Base-by-base conservation (phyloP, 1,139 yeast species). In the Lodderomyces pseudojiufengensis region DNA sequence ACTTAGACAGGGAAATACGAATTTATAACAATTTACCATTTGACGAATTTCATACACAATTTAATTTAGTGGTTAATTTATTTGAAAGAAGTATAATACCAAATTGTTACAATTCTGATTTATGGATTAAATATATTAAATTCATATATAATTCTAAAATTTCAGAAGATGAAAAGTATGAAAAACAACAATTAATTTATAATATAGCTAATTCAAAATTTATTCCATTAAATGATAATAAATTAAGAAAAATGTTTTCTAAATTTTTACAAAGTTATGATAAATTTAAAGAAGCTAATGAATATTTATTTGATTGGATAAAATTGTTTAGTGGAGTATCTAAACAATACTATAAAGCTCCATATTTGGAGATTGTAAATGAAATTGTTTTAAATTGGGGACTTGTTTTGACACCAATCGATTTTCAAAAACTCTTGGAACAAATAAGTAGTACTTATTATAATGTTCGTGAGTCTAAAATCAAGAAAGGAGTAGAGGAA, bases 51-150 rank as follows among this genome's bases (percentile, higher is more conserved):
- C 16, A 30, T 3, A 9, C 21, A 2, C 37, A 45, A 35, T 42
- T 31, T 32, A 22, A 37, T 9, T 34, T 39, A 2, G 45, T 58
- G 3, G 51, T 67, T 5, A 59, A 46, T n/a, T 47, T 78, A 2
- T 82, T 77, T 53, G 84, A 81, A 52, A 61, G 90, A 43, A 66
- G 79, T 10, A 55, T 83, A 12, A 58, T 81, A 1, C 84, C 88
- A 0, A 68, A 78, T 37, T 77, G 82, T 38, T 57, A 59, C 21
- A 60, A 65, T 29, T 66, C 70, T 26, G 55, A 55, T 7, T 47
- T 80, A n/a, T 84, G 92, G 92, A 48, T 70, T 9, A 70, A 64
- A 44, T 83, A 79, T 50, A 35, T 74, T n/a, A 53, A 61, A 2
- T 82, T 73, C 59, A 45, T 61, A 9, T 24, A 52, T 32, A 35